A percentile compares a stretch with the other conserved stretches of the same genome.
These are phyloP conservation scores for Thielaviopsis cerberus DNA, from an alignment of 2,329 filamentous ascomycete species.

Conservation along the genomic window DNA sequence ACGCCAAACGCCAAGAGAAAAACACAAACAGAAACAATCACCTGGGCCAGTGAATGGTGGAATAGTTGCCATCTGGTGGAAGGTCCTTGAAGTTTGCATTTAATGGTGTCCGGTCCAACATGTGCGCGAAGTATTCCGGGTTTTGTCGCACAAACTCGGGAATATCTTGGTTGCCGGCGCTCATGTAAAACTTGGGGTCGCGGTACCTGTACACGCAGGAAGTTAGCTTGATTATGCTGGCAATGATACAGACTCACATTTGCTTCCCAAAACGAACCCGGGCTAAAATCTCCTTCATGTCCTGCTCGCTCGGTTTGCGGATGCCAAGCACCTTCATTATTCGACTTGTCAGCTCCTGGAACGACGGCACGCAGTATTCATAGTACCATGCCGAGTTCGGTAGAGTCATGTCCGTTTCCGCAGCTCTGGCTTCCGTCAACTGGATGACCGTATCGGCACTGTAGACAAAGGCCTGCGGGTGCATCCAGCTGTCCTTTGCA, in stretches of 20 bases:
- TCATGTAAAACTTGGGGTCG: constrained; percentile 10
- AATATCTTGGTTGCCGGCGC: constrained; percentile 24
- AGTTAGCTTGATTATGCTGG: not conserved
- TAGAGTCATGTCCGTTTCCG: constrained; percentile 24
- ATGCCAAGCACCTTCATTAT: constrained; percentile 17
- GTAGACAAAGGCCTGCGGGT: constrained; percentile 45
- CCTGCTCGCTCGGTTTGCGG: not conserved
- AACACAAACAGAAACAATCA: not conserved
- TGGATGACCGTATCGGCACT: constrained; percentile 31
- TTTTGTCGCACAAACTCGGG: constrained; percentile 23
- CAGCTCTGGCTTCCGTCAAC: not conserved
- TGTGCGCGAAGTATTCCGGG: constrained; percentile 19
- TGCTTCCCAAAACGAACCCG: constrained; percentile 25
- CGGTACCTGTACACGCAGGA: not conserved
- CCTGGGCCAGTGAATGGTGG: not conserved
- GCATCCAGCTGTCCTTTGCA: constrained; percentile 25
- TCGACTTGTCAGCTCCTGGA: constrained; percentile 36
- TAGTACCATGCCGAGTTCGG: constrained; percentile 41
- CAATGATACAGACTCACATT: constrained; percentile 19
- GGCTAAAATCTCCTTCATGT: constrained; percentile 19
- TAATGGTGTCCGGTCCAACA: constrained; percentile 22
- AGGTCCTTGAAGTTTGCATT: constrained; percentile 22
- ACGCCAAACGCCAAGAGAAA: not conserved
- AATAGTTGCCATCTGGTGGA: constrained; percentile 2
- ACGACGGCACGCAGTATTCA: constrained; percentile 39